Base-by-base conservation (phyloP, 371 early-diverging fungal species). In the Mortierella sp. region DNA sequence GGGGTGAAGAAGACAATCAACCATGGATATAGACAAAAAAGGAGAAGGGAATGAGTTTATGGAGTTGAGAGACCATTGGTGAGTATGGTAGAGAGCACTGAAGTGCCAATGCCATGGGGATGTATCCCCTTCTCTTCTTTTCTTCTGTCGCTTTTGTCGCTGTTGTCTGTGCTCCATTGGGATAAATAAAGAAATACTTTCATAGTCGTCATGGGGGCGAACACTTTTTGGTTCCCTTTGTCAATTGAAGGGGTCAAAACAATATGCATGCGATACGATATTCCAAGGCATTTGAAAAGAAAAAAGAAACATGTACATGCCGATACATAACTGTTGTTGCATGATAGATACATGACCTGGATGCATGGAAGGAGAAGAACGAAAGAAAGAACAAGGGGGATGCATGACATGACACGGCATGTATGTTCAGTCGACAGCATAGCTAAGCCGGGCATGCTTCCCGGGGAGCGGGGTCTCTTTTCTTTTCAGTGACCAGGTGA, bases 251-350 rank as follows among this genome's bases (percentile, higher is more conserved):
- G 63, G 34, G 38, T 2, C 6, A 11, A 34, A 19, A 19, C 34
- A 63, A 63, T 63, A 63, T 63, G 63, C 63, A 63, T 21, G 63
- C 63, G 34, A 55, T 55, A 55, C 55, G 10, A 21, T 50, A 50
- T 55, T 55, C n/a, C 10, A 63, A 63, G 63, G 63, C 63, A 63
- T 63, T 38, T 63, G 63, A 31, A 31, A 63, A 19, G 63, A 19
- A 34, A 14, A 28, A 31, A 16, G 16, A 60, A 6, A 16, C 16
- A 50, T 50, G 50, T 50, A 16, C 16, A 50, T 50, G 50, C 50
- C 50, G 50, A 50, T 16, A 50, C 50, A 50, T 50, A 50, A 50
- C 3, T 14, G 16, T 38, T 38, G 50, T 50, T 50, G 50, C 50
- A 50, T 50, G 16, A 50, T 50, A 16, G 10, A 13, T 50, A 50